Conservation (phyloP, 2,329 filamentous ascomycete species). For the Arthrobotrys megalospora region DNA sequence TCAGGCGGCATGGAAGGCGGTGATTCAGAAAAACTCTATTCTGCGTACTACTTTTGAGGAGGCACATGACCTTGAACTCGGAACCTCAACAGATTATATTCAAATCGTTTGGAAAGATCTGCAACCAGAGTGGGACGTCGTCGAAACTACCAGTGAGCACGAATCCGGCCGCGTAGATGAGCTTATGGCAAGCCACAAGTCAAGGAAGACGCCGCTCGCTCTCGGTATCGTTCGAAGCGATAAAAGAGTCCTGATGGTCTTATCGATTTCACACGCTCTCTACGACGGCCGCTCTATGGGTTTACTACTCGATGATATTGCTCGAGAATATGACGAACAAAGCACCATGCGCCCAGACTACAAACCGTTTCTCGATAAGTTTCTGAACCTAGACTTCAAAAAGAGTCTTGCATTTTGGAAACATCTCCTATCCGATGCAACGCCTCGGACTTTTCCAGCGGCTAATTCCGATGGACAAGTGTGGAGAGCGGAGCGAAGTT, state of each 20-base stretch:
- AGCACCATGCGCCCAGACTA: slow-evolving; percentile 69
- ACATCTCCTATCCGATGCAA: slow-evolving; percentile 74
- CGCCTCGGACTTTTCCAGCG: slow-evolving; percentile 67
- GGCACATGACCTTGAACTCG: slow-evolving; percentile 71
- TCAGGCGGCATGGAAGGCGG: slow-evolving; percentile 74
- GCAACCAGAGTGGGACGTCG: slow-evolving; percentile 66
- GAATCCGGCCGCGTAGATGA: slow-evolving; percentile 50
- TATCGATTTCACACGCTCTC: slow-evolving; percentile 87
- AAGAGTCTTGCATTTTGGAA: slow-evolving; percentile 79
- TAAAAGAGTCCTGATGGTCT: slow-evolving; percentile 53
- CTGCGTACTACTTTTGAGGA: slow-evolving; percentile 79
- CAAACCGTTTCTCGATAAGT: slow-evolving; percentile 70
- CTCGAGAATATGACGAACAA: slow-evolving; percentile 74
- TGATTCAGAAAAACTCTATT: slow-evolving; percentile 77
- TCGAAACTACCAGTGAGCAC: slow-evolving; percentile 47
- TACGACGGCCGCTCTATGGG: slow-evolving; percentile 90
- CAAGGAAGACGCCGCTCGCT: slow-evolving; percentile 67
- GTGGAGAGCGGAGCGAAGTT: slow-evolving; percentile 38
- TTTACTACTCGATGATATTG: slow-evolving; percentile 80
- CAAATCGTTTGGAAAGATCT: slow-evolving; percentile 70
- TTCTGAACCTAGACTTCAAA: slow-evolving; percentile 66
- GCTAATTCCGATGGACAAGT: slow-evolving; percentile 9
- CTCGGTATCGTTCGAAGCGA: slow-evolving; percentile 69
- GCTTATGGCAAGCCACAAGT: slow-evolving; percentile 57
- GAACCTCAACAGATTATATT: slow-evolving; percentile 70